These are phyloP conservation scores for Neoarthrinium moseri DNA, from an alignment of 2,329 filamentous ascomycete species.

Conservation along the genomic window DNA sequence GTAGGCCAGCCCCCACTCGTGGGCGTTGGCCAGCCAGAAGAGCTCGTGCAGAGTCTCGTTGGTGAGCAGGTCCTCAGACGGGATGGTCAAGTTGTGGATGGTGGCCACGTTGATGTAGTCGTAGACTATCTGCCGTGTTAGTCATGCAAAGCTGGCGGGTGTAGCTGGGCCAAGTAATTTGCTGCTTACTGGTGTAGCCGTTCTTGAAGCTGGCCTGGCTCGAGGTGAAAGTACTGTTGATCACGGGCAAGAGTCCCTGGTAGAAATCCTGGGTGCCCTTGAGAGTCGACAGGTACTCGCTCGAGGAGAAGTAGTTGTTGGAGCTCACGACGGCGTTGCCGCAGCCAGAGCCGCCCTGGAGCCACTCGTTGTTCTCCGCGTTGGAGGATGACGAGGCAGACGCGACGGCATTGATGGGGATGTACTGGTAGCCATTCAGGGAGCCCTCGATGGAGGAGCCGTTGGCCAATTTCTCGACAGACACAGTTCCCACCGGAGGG, in stretches of 20 bases:
- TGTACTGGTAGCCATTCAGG: slow-evolving; percentile 79
- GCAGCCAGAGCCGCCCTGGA: slow-evolving; percentile 59
- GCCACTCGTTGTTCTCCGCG: slow-evolving; percentile 56
- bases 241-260: slow-evolving; percentile 49
- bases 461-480: slow-evolving; percentile 67
- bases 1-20: slow-evolving; percentile 83
- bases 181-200: slow-evolving; percentile 56
- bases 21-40: slow-evolving; percentile 70
- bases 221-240: slow-evolving; percentile 50
- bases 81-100: slow-evolving; percentile 62
- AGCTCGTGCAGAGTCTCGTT: slow-evolving; percentile 59
- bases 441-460: slow-evolving; percentile 65
- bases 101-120: slow-evolving; percentile 59
- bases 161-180: not conserved
- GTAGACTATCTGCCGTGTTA: slow-evolving; percentile 41
- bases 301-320: slow-evolving; percentile 51
- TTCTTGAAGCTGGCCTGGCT: slow-evolving; percentile 54
- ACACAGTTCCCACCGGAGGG: slow-evolving; percentile 63
- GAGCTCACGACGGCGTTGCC: slow-evolving; percentile 53
- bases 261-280: slow-evolving; percentile 61
- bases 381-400: slow-evolving; percentile 53
- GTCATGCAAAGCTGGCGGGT: not conserved
- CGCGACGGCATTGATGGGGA: slow-evolving; percentile 66
- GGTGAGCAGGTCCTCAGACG: slow-evolving; percentile 59
- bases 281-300: slow-evolving; percentile 43